These are phyloP conservation scores for Fraxinus ornus DNA, from an alignment of 305 asterid species.

Conservation along the genomic window DNA sequence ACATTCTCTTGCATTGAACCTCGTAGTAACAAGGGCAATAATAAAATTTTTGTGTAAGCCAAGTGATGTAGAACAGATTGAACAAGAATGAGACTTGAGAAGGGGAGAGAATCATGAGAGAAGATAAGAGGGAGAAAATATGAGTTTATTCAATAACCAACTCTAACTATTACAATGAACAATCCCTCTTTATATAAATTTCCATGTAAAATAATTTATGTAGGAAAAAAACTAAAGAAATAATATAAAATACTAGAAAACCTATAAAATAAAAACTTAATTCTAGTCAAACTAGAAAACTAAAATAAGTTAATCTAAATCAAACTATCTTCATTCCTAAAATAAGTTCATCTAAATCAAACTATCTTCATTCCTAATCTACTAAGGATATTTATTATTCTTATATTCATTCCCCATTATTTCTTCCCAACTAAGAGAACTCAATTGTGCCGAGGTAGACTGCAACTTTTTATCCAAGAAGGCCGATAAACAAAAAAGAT, in stretches of 20 bases:
- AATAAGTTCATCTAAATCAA: background rate
- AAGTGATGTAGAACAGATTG: background rate
- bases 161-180: background rate
- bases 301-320: background rate
- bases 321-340: background rate
- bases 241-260: background rate
- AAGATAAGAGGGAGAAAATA: background rate
- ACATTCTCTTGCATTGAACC: background rate
- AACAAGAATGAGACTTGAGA: background rate
- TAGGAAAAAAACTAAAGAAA: background rate
- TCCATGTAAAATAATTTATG: background rate
- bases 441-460: background rate
- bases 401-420: background rate
- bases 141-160: background rate
- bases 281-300: background rate
- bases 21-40: background rate
- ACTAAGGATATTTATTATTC: background rate
- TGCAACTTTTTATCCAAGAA: background rate
- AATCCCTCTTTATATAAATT: background rate
- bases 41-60: background rate
- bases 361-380: background rate
- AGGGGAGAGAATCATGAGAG: background rate
- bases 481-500: background rate
- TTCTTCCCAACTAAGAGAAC: background rate
- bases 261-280: background rate